Percentiles rank a stretch among this genome's conserved stretches.
phyloP scores from a whole-genome alignment of 1,284 basidiomycete species.

The Sporisorium scitamineum region DNA sequence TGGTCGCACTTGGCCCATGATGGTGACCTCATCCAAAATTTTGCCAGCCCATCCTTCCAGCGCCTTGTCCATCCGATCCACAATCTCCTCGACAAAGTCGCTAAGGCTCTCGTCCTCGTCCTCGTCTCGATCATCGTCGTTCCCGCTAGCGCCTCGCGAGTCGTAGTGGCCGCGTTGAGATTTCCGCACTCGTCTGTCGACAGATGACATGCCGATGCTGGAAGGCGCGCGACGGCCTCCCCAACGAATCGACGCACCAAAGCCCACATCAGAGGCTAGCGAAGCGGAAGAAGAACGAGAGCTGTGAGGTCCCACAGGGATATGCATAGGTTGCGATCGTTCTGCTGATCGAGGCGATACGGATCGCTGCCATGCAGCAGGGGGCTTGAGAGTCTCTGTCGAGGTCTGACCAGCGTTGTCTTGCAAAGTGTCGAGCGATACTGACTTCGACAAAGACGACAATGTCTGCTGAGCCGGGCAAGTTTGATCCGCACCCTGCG shows the following conservation, averaged over 20 bases:
- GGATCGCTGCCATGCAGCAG: not conserved
- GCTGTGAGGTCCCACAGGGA: conserved; percentile 23
- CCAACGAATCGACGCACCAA: conserved; percentile 15
- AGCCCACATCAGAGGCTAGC: conserved; percentile 15
- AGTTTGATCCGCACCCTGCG: not conserved
- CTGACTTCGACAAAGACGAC: not conserved
- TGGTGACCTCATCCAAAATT: conserved; percentile 64
- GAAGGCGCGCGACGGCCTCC: conserved; percentile 6
- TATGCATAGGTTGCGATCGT: conserved; percentile 26
- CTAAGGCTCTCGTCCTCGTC: conserved; percentile 52
- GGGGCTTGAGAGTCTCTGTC: conserved; percentile 13
- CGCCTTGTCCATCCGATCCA: conserved; percentile 52
- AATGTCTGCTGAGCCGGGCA: not conserved
- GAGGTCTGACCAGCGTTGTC: conserved; percentile 11
- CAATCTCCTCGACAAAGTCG: conserved; percentile 63
- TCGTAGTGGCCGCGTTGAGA: not conserved
- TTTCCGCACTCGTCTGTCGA: conserved; percentile 22
- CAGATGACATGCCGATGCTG: conserved; percentile 22
- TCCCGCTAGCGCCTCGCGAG: not conserved
- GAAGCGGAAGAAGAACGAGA: conserved; percentile 25
- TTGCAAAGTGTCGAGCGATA: not conserved
- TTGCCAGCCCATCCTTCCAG: conserved; percentile 65
- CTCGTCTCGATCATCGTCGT: conserved; percentile 13
- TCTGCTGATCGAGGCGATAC: conserved; percentile 9
- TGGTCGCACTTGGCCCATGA: conserved; percentile 63